A percentile compares a stretch with the other conserved stretches of the same genome.
phyloP scores from a whole-genome alignment of 208 protist genomes.

The Leishmania tarentolae region DNA sequence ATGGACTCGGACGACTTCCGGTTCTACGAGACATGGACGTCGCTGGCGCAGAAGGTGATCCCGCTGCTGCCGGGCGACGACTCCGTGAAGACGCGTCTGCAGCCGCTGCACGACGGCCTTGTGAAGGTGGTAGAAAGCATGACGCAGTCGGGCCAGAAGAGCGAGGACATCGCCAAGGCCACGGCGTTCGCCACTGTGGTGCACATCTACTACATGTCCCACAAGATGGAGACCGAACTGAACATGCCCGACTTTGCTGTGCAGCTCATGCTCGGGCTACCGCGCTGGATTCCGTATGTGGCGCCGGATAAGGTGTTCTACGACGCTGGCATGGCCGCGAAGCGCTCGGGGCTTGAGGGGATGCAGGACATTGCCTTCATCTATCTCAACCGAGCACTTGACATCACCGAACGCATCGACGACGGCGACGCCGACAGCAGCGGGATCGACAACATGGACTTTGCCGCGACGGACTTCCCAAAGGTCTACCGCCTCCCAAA shows the following conservation, averaged over 20 bases:
- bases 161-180: slow-evolving; percentile 76
- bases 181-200: slow-evolving; percentile 73
- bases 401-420: slow-evolving; percentile 94
- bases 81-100: slow-evolving; percentile 29
- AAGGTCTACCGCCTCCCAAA: slow-evolving; percentile 82
- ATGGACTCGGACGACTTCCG: slow-evolving; percentile 89
- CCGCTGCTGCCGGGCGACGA: slow-evolving; percentile 46
- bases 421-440: slow-evolving; percentile 79
- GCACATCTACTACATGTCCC: slow-evolving; percentile 82
- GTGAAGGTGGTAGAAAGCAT: slow-evolving; percentile 81
- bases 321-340: slow-evolving; percentile 94
- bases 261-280: slow-evolving; percentile 89
- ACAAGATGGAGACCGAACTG: slow-evolving; percentile 63
- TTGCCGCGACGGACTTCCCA: slow-evolving; percentile 89
- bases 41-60: slow-evolving; percentile 60
- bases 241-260: slow-evolving; percentile 74
- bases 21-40: slow-evolving; percentile 87
- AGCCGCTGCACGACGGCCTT: slow-evolving; percentile 58
- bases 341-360: slow-evolving; percentile 50
- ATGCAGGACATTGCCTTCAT: slow-evolving; percentile 87
- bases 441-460: slow-evolving; percentile 91
- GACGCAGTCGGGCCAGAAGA: slow-evolving; percentile 74
- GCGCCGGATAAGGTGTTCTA: slow-evolving; percentile 97
- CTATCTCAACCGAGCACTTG: slow-evolving; percentile 96
- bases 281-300: slow-evolving; percentile 91